Conservation (phyloP, 345 rosid genomes). For the Limnanthes douglasii region DNA sequence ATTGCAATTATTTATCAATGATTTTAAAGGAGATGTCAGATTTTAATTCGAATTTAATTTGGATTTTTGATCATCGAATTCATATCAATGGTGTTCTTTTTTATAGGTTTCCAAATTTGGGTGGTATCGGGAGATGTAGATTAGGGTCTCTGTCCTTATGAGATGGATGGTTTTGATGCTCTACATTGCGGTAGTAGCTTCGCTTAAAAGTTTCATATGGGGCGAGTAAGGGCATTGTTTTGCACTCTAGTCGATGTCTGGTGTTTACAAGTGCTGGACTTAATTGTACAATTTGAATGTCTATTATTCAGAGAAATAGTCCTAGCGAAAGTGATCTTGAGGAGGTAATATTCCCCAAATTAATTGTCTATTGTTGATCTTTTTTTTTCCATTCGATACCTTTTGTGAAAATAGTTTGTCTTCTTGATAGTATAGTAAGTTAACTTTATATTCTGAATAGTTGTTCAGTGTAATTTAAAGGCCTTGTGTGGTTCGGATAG, state of each 20-base stretch:
- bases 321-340: slow-evolving; percentile 25
- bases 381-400: neutral
- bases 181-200: no score
- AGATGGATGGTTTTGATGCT: no score
- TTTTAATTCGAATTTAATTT: no score
- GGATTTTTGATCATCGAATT: no score
- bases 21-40: no score
- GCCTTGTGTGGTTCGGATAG: neutral
- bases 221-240: slow-evolving; percentile 21
- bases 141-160: no score
- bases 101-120: no score
- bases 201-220: slow-evolving; percentile 26
- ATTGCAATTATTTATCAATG: no score
- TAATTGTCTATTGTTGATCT: neutral
- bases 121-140: no score
- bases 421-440: neutral
- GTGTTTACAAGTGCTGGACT: slow-evolving; percentile 4
- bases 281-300: slow-evolving; percentile 23
- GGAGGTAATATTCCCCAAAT: slow-evolving; percentile 18
- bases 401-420: neutral
- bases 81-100: no score
- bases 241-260: slow-evolving; percentile 14
- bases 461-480: neutral
- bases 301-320: slow-evolving; percentile 17
- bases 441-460: neutral